A percentile compares a stretch with the other conserved stretches of the same genome.
Evolutionary conservation across 176 grass and related monocot species (phyloP).

Genomic region (Musa beccarii): DNA sequence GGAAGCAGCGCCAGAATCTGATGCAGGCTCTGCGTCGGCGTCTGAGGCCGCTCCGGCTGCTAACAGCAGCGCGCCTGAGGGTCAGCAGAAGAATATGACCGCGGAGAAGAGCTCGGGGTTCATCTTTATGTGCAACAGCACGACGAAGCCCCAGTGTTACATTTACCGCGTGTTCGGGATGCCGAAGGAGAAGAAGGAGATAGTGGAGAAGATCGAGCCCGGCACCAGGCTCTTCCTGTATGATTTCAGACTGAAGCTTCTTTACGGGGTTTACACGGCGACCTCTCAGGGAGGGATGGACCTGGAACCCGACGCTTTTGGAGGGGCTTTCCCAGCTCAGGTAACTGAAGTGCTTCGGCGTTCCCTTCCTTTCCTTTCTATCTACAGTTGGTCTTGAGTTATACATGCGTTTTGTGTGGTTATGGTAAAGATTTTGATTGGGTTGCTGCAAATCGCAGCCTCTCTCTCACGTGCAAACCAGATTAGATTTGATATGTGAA

Average conservation of each 20-base stretch:
- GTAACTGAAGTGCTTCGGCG: constrained; percentile 9
- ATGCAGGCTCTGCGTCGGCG: not conserved
- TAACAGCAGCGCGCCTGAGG: too few relatives aligned
- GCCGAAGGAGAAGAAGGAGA: constrained; percentile 38
- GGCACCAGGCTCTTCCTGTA: constrained; percentile 73
- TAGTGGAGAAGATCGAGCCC: constrained; percentile 50
- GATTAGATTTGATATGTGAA: too few relatives aligned
- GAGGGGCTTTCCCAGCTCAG: constrained; percentile 62
- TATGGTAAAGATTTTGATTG: too few relatives aligned
- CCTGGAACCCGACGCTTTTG: constrained; percentile 51
- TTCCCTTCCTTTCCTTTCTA: not conserved
- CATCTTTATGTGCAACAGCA: constrained; percentile 74
- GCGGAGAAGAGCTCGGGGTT: constrained; percentile 42
- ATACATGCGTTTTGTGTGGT: too few relatives aligned
- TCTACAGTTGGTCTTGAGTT: too few relatives aligned
- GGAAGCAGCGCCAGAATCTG: not conserved
- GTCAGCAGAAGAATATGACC: not conserved
- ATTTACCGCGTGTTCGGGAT: constrained; percentile 45
- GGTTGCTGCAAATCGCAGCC: too few relatives aligned
- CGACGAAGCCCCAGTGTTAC: constrained; percentile 66
- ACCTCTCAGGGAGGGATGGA: constrained; percentile 36
- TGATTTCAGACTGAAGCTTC: constrained; percentile 51
- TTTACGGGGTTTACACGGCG: constrained; percentile 67
- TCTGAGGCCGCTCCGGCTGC: not conserved
- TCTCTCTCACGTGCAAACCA: too few relatives aligned